Percentiles rank a stretch among this genome's conserved stretches.
These are phyloP conservation scores for Artomyces pyxidatus DNA, from an alignment of 768 basidiomycete species.

Conservation along the genomic window DNA sequence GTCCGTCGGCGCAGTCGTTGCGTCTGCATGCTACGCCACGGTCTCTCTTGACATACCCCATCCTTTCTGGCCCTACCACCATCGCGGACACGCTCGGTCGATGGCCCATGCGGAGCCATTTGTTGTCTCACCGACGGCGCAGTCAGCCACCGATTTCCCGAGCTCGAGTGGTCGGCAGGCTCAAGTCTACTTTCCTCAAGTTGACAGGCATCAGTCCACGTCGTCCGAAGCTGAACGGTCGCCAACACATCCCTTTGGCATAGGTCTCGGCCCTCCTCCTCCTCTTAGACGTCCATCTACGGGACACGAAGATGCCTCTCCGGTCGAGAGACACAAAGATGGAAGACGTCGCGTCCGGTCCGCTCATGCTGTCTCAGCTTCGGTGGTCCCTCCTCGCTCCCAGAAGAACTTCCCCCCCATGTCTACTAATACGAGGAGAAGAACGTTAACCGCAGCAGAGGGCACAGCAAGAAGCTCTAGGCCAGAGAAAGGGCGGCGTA, in stretches of 20 bases:
- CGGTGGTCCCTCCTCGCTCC: slow-evolving; percentile 3
- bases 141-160: slow-evolving; percentile 19
- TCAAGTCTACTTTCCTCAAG: slow-evolving; percentile 28
- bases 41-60: too few species aligned
- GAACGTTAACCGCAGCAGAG: slow-evolving; percentile 10
- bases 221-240: slow-evolving; percentile 5
- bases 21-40: too few species aligned
- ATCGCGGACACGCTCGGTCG: too few species aligned
- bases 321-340: slow-evolving; percentile 14
- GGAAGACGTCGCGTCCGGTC: slow-evolving; percentile 25
- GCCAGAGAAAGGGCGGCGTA: slow-evolving; percentile 10
- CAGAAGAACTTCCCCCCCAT: slow-evolving; percentile 5
- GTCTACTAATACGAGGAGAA: slow-evolving; percentile 9
- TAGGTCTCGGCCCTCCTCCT: slow-evolving; percentile 24
- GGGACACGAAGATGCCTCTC: slow-evolving; percentile 3
- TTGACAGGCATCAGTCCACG: slow-evolving; percentile 7
- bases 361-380: slow-evolving; percentile 15
- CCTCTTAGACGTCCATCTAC: slow-evolving; percentile 8
- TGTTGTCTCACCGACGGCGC: slow-evolving; percentile 21
- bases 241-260: slow-evolving; percentile 10
- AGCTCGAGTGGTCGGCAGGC: slow-evolving; percentile 16
- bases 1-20: too few species aligned
- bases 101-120: neutral
- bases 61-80: too few species aligned
- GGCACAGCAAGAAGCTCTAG: slow-evolving; percentile 4